Evolutionary conservation across 768 basidiomycete genomes (phyloP).

Genomic region (Cystobasidium tubakii): DNA sequence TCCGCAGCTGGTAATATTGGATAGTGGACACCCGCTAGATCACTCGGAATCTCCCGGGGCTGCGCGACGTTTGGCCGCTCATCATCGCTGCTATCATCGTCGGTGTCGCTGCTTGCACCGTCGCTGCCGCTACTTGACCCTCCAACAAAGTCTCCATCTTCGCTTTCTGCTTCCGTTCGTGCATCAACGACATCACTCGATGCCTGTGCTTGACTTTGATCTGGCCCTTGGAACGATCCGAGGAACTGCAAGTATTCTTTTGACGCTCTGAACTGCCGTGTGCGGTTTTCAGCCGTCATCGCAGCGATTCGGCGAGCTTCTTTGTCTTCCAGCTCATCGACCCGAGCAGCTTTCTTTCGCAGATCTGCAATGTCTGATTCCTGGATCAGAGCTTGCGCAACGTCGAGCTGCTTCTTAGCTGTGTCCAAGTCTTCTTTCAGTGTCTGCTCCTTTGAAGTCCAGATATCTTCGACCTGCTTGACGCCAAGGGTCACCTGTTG

Average conservation of each 20-base stretch:
- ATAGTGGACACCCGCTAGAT: background rate
- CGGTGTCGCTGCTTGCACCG: background rate
- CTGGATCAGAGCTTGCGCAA: background rate
- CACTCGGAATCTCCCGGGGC: background rate
- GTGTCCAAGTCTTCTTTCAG: background rate
- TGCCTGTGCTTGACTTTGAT: background rate
- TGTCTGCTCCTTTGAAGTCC: slow-evolving; percentile 1
- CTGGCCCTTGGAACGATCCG: background rate
- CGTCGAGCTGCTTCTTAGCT: background rate
- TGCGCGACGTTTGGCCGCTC: too few relatives aligned
- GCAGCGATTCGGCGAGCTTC: background rate
- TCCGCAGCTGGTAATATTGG: background rate
- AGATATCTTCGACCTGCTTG: slow-evolving; percentile 9
- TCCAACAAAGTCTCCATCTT: slow-evolving; percentile 21
- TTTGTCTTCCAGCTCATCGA: background rate
- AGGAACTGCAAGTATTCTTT: background rate
- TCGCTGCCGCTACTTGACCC: slow-evolving; percentile 8
- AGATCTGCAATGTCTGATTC: background rate
- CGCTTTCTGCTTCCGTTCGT: slow-evolving; percentile 1
- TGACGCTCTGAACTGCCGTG: background rate
- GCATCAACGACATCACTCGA: background rate
- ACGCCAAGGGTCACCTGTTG: slow-evolving; percentile 3
- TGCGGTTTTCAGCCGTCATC: background rate
- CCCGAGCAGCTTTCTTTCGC: background rate
- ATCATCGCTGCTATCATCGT: slow-evolving; percentile 8